Conservation (phyloP, 208 protist species). For the Wallacemonas collosoma region DNA sequence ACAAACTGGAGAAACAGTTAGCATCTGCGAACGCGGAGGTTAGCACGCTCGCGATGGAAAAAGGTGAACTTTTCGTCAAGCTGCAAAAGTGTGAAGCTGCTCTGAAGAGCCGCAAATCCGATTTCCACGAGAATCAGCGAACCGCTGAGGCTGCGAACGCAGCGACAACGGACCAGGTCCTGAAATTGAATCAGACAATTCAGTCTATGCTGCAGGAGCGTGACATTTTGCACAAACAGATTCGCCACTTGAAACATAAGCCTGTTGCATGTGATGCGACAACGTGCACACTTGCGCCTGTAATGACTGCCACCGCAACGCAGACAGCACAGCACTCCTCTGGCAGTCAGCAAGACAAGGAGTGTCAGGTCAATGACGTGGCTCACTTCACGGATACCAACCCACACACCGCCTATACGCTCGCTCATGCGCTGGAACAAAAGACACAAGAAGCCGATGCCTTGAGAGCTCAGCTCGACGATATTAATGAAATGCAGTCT, state of each 20-base stretch:
- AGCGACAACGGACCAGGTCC: slow-evolving; percentile 3
- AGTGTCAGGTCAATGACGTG: slow-evolving; percentile 39
- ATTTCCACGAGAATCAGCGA: slow-evolving; percentile 34
- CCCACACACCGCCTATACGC: slow-evolving; percentile 37
- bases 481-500: slow-evolving; percentile 47
- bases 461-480: slow-evolving; percentile 52
- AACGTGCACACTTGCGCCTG: slow-evolving; percentile 3
- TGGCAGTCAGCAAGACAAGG: slow-evolving; percentile 28
- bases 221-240: slow-evolving; percentile 6
- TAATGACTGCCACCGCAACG: not conserved
- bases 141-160: slow-evolving; percentile 18
- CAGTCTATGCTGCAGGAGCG: slow-evolving; percentile 12
- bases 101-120: slow-evolving; percentile 45
- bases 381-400: slow-evolving; percentile 20
- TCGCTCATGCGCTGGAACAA: slow-evolving; percentile 54
- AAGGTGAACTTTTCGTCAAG: slow-evolving; percentile 50
- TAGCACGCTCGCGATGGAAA: slow-evolving; percentile 57
- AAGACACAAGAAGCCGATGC: slow-evolving; percentile 76
- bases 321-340: not conserved
- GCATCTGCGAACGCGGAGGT: slow-evolving; percentile 66
- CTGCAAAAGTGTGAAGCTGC: slow-evolving; percentile 55
- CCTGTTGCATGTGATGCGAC: not conserved
- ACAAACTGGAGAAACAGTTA: slow-evolving; percentile 72
- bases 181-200: slow-evolving; percentile 16
- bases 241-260: not conserved